These are phyloP conservation scores for Xylaria curta DNA, from an alignment of 495 filamentous ascomycete species.

Conservation along the genomic window DNA sequence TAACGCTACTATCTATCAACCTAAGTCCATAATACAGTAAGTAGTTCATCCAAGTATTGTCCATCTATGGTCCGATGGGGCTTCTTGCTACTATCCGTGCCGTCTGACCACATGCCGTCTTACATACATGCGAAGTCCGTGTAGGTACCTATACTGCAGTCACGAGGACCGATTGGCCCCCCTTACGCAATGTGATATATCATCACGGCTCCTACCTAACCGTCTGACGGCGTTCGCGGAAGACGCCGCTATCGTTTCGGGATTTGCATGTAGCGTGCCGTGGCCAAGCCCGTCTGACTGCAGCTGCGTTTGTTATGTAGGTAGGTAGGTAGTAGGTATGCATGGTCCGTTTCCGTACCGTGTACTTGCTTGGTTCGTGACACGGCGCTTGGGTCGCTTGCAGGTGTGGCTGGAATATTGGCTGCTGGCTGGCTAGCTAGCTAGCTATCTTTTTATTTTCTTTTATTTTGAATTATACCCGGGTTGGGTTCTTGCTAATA, in stretches of 20 bases:
- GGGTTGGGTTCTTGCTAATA: not conserved
- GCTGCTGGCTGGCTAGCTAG: not conserved
- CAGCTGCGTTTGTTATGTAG: not conserved
- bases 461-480: not conserved
- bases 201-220: not conserved
- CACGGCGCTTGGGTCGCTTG: not conserved
- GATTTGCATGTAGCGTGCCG: not conserved
- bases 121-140: not conserved
- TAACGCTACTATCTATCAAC: not conserved
- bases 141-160: not conserved
- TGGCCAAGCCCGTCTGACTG: not conserved
- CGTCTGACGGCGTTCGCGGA: not conserved
- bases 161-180: not conserved
- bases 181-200: not conserved
- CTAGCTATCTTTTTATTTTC: not conserved
- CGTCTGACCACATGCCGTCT: conserved; percentile 21
- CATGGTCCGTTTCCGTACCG: not conserved
- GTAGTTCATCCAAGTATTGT: not conserved
- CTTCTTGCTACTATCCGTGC: not conserved
- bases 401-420: not conserved
- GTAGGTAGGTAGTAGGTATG: too few species aligned
- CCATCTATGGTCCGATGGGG: not conserved
- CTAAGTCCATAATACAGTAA: not conserved
- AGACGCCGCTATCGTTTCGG: not conserved
- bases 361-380: not conserved